phyloP scores from a whole-genome alignment of 257 asterid genomes.

The Fraxinus excelsior region DNA sequence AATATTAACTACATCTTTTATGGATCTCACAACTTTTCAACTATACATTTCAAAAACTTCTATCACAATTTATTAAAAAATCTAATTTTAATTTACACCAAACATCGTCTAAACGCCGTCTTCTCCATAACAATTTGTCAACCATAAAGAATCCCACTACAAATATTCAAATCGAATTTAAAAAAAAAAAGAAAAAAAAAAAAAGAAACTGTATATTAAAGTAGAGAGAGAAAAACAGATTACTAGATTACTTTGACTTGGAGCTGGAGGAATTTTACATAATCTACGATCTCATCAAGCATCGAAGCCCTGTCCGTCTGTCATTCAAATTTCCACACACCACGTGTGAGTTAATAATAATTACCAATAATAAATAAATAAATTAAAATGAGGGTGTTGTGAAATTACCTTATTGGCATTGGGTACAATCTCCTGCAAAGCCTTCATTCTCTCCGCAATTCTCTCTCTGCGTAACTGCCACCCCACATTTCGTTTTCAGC shows the following conservation, averaged over 20 bases:
- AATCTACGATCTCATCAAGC: conserved; percentile 97
- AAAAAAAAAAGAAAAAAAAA: no score
- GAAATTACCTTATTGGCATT: conserved; percentile 79
- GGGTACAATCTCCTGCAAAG: conserved; percentile 90
- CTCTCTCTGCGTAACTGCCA: conserved; percentile 95
- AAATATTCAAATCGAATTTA: no score
- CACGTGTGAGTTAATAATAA: neutral
- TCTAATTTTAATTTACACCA: no score
- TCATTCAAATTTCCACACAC: conserved; percentile 41
- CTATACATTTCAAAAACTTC: no score
- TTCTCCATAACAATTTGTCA: no score
- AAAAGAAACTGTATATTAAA: conserved; percentile 8
- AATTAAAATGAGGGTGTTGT: conserved; percentile 5
- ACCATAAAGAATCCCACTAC: no score
- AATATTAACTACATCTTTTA: no score
- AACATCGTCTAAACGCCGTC: no score
- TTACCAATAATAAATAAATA: neutral
- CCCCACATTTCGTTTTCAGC: conserved; percentile 33
- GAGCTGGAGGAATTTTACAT: conserved; percentile 95
- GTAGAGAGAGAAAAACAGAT: conserved; percentile 2
- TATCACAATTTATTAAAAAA: no score
- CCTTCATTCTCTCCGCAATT: conserved; percentile 96
- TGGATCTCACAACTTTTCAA: no score
- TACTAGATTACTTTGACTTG: conserved; percentile 99
- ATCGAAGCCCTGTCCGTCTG: conserved; percentile 96